These are phyloP conservation scores for Cutaneotrichosporon cyanovorans DNA, from an alignment of 1,284 basidiomycete genomes.

Conservation along the genomic window DNA sequence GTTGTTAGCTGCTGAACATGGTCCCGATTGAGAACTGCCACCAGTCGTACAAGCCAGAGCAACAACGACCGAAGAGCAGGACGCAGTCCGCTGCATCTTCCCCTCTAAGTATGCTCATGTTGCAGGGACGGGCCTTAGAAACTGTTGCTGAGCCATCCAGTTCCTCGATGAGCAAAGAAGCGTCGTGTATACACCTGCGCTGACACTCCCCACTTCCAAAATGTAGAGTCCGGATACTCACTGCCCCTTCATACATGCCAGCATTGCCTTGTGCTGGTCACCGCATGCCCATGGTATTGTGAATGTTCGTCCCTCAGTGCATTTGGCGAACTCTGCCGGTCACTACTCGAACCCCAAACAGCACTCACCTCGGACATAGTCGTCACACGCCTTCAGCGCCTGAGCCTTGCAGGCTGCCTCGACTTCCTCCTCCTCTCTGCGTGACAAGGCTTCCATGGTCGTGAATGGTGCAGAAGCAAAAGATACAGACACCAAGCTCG, in stretches of 20 bases:
- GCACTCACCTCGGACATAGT: constrained; percentile 60
- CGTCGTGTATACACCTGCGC: too few species aligned
- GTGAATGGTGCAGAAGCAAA: constrained; percentile 1
- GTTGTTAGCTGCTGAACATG: neutral
- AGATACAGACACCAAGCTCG: neutral
- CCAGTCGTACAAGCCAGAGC: too few species aligned
- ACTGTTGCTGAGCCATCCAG: too few species aligned
- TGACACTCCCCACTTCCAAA: too few species aligned
- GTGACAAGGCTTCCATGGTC: constrained; percentile 72
- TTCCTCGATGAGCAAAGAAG: too few species aligned
- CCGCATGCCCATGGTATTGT: constrained; percentile 78
- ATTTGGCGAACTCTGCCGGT: constrained; percentile 67
- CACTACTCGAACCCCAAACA: neutral
- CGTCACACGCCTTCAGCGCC: constrained; percentile 70
- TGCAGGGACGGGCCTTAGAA: too few species aligned
- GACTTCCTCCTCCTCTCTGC: constrained; percentile 72
- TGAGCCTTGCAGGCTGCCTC: constrained; percentile 56
- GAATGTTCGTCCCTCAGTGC: constrained; percentile 69
- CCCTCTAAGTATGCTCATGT: too few species aligned
- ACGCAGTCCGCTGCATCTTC: too few species aligned
- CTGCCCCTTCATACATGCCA: constrained; percentile 75
- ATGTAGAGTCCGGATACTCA: too few species aligned
- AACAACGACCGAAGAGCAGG: too few species aligned
- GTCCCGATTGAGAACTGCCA: too few species aligned
- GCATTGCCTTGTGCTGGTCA: constrained; percentile 60